Base-by-base conservation (phyloP, 1,284 basidiomycete species). In the Vanrija pseudolonga region DNA sequence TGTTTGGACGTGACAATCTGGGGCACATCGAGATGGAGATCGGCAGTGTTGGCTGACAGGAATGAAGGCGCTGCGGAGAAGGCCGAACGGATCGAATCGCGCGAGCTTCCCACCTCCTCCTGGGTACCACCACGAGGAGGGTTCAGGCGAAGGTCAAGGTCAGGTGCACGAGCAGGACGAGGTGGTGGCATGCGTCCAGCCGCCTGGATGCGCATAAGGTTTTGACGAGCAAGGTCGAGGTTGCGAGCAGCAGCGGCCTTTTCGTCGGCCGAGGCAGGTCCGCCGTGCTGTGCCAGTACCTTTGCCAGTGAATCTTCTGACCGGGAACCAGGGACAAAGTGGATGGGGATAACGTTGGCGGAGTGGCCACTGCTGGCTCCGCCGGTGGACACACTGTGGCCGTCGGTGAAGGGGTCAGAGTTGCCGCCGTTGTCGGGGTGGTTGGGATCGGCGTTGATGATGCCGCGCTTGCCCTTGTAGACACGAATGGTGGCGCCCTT, bases 291-390 rank as follows among this genome's bases (percentile, higher is more conserved):
- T 17, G 47, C 47, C 14, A 52, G 28, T 4, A 52, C 51, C 39
- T 49, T 18, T 4, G 56, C 50, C 11, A 53, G 38, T 23, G 49
- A 41, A 38, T 68, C 66, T 41, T 65, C 57, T 22, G 61, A 62
- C 42, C 54, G 53, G 23, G 59, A 57, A 14, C 66, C 63, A 12
- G 74, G 73, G n/a, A 76, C 71, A 46, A 64, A 78, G 42, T 76
- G 74, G 44, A 76, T 78, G 2, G 76, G 76, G 22, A 77, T 74
- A 43, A 77, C 72, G 48, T 76, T 73, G 26, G 73, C 72, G 14
- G 65, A 64, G 36, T 66, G 62, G 11, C 64, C 66, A 11, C 59
- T 61, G 18, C 63, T 65, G 4, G 56, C 63, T 2, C 57, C 58
- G 42, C 64, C 64, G 0, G 72, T 75, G 0, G 66, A 67, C 20